Base-by-base conservation (phyloP, 495 filamentous ascomycete species). In the Talaromyces proteolyticus region DNA sequence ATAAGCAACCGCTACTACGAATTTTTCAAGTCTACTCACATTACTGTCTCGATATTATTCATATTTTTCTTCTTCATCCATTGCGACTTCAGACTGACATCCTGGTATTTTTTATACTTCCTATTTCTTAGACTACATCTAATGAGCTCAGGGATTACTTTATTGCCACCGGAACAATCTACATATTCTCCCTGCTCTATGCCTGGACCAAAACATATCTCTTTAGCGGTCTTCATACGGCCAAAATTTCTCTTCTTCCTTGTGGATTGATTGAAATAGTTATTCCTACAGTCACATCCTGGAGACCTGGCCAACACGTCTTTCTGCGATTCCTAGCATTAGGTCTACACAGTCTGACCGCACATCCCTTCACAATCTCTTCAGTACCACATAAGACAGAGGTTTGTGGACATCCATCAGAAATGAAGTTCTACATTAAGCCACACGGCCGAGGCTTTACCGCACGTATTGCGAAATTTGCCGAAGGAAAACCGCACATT, bases 1-100 rank as follows among this genome's bases (percentile, higher is more conserved):
- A n/a, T n/a, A n/a, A 76, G 77, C 19, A 77, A 76, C 45, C 75
- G 68, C 0, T 75, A 65, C 57, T 84, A 82, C 57, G 79, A 82
- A 53, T 77, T 80, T 56, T 82, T 84, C 70, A 82, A 82, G 56
- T 60, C 62, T 7, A 73, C 72, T 0, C 80, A 84, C 50, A 71
- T 72, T 43, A 38, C 78, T 41, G 75, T 72, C 41, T 74, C 72
- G 0, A 42, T 74, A n/a, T 47, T 80, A 2, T 83, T 80, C 50
- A 61, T 77, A 4, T 47, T 82, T 14, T 77, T 78, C 58, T 75
- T 82, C 56, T 80, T 80, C 60, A 66, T 77, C 19, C 78, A 85
- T 57, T 83, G 79, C 53, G 74, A 79, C 55, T 80, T 72, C 57
- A 64, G 62, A 0, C 64, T 84, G 10, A 69, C 71, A 3, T 80